These are phyloP conservation scores for Metschnikowia reukaufii DNA, from an alignment of 805 yeast genomes.

Conservation along the genomic window DNA sequence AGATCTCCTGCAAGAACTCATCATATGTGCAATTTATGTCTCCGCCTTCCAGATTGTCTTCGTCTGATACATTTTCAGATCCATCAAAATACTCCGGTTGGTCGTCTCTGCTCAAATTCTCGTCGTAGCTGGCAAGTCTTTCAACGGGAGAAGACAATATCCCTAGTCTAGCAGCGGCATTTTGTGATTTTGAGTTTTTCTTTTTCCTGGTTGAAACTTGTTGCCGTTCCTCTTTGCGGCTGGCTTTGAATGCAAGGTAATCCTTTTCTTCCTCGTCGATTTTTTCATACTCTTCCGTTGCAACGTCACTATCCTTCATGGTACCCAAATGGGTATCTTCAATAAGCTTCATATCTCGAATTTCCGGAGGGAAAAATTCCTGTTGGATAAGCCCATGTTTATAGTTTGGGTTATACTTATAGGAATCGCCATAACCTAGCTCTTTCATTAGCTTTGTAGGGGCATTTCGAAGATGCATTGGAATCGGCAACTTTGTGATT, in stretches of 20 bases:
- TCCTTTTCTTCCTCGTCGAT: constrained; percentile 11
- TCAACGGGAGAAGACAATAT: constrained; percentile 15
- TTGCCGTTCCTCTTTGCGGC: constrained; percentile 6
- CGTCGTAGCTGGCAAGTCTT: constrained; percentile 26
- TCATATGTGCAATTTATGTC: constrained; percentile 39
- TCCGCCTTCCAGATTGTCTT: constrained; percentile 29
- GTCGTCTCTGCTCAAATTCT: constrained; percentile 35
- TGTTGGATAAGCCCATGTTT: constrained; percentile 72
- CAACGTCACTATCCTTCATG: constrained; percentile 18
- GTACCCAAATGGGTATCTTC: constrained; percentile 57
- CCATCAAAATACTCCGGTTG: constrained; percentile 43
- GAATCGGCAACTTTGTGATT: constrained; percentile 63
- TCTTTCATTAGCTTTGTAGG: constrained; percentile 92
- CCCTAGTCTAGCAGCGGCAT: constrained; percentile 1
- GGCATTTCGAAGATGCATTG: constrained; percentile 87
- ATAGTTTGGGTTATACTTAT: constrained; percentile 86
- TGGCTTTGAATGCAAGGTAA: constrained; percentile 20
- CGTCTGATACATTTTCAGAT: constrained; percentile 19
- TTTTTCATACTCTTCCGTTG: constrained; percentile 3
- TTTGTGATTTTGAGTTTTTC: neutral
- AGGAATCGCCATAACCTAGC: constrained; percentile 78
- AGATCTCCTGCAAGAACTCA: constrained; percentile 25
- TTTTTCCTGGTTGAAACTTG: neutral
- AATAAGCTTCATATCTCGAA: constrained; percentile 45
- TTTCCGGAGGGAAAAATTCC: constrained; percentile 67